A percentile compares a stretch with the other conserved stretches of the same genome.
Evolutionary conservation across 169 alveolate species (phyloP).

Genomic region (Theileria equi): DNA sequence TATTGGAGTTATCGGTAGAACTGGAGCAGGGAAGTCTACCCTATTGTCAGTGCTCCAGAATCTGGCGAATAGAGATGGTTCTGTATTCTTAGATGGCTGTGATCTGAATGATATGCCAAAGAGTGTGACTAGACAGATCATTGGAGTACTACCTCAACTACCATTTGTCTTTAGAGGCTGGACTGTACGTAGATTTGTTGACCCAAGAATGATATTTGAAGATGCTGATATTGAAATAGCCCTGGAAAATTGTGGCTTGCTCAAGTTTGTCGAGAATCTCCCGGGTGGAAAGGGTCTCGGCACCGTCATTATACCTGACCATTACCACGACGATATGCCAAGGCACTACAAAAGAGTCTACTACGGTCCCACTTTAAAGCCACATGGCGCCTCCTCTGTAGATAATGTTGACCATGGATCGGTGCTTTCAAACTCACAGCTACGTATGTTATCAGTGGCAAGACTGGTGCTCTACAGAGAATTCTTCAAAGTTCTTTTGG

Average conservation of each 20-base stretch:
- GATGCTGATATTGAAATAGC: slow-evolving; percentile 41
- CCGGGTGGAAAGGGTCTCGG: slow-evolving; percentile 32
- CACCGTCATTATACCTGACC: slow-evolving; percentile 25
- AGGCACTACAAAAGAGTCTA: slow-evolving; percentile 7
- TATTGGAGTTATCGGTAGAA: slow-evolving; percentile 51
- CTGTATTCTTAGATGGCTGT: slow-evolving; percentile 58
- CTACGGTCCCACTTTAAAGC: too few relatives aligned
- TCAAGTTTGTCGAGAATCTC: slow-evolving; percentile 21
- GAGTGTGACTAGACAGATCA: slow-evolving; percentile 15
- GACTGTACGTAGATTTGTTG: slow-evolving; percentile 59
- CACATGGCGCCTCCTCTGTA: neutral
- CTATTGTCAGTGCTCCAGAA: slow-evolving; percentile 35
- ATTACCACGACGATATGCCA: slow-evolving; percentile 4
- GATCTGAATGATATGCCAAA: slow-evolving; percentile 41
- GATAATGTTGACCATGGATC: neutral
- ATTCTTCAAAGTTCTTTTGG: slow-evolving; percentile 67
- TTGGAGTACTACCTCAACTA: slow-evolving; percentile 57
- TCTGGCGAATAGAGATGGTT: slow-evolving; percentile 26
- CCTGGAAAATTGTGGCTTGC: slow-evolving; percentile 41
- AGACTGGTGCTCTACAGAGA: slow-evolving; percentile 70
- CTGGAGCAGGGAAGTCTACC: slow-evolving; percentile 65
- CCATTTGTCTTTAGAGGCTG: slow-evolving; percentile 61
- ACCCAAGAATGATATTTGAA: slow-evolving; percentile 52
- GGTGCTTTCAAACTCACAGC: slow-evolving; percentile 39
- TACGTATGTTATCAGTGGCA: slow-evolving; percentile 73